Conservation (phyloP, 2,329 filamentous ascomycete genomes). For the Teratosphaeriaceae sp. region DNA sequence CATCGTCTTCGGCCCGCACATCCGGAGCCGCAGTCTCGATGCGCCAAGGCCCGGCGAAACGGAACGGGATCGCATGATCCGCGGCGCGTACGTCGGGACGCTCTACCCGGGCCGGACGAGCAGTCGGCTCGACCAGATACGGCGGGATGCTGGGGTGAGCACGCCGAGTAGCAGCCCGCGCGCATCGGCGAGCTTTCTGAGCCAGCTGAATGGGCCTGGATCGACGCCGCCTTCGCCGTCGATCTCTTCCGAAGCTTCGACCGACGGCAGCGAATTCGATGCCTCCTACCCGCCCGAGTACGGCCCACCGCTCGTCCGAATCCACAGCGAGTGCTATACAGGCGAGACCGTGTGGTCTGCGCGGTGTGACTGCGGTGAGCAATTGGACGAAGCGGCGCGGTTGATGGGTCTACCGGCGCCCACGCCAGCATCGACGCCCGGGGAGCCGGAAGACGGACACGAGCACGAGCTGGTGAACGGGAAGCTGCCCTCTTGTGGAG, state of each 20-base stretch:
- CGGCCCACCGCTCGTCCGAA: constrained; percentile 71
- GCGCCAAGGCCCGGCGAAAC: constrained; percentile 68
- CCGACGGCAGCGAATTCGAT: constrained; percentile 9
- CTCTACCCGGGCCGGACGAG: constrained; percentile 78
- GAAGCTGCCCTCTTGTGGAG: constrained; percentile 52
- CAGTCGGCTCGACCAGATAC: constrained; percentile 55
- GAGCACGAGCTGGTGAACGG: constrained; percentile 5
- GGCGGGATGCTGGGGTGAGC: constrained; percentile 34
- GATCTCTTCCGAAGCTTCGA: neutral
- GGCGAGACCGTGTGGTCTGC: constrained; percentile 98
- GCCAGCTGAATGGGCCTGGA: constrained; percentile 14
- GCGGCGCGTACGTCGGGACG: constrained; percentile 85
- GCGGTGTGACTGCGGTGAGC: constrained; percentile 94
- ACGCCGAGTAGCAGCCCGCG: constrained; percentile 3
- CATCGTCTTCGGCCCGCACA: constrained; percentile 88
- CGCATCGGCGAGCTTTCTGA: constrained; percentile 14
- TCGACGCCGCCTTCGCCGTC: neutral
- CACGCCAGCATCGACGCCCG: constrained; percentile 23
- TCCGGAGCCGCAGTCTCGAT: constrained; percentile 66
- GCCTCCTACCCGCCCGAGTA: constrained; percentile 24
- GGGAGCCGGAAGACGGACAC: too few species aligned
- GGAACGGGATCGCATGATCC: constrained; percentile 84
- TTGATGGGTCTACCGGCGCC: constrained; percentile 59
- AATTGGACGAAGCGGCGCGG: constrained; percentile 90
- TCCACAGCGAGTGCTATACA: constrained; percentile 97